Evolutionary conservation across 495 filamentous ascomycete species (phyloP).

Genomic region (Tetracladium setigerum): DNA sequence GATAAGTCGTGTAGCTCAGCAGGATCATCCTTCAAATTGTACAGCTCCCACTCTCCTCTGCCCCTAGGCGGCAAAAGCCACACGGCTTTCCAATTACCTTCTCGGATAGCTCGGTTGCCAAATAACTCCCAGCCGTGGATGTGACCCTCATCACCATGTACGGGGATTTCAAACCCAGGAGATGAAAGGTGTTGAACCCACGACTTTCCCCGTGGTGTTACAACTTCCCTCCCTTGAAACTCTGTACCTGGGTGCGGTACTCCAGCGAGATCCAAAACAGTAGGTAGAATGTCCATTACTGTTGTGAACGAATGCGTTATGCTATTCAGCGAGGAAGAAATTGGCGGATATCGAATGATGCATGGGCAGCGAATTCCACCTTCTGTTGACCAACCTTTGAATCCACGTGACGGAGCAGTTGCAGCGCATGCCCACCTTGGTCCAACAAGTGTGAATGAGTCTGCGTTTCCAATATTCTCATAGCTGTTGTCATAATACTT

Average conservation of each 20-base stretch:
- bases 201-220: slow-evolving; percentile 47
- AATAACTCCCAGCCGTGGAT: slow-evolving; percentile 33
- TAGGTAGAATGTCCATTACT: slow-evolving; percentile 57
- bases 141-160: slow-evolving; percentile 25
- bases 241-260: slow-evolving; percentile 48
- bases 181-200: slow-evolving; percentile 31
- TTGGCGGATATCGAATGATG: slow-evolving; percentile 40
- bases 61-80: slow-evolving; percentile 28
- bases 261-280: slow-evolving; percentile 54
- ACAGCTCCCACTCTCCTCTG: slow-evolving; percentile 28
- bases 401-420: slow-evolving; percentile 54
- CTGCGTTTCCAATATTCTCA: slow-evolving; percentile 52
- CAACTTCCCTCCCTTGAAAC: slow-evolving; percentile 50
- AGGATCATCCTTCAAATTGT: slow-evolving; percentile 30
- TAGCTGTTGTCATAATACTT: slow-evolving; percentile 58
- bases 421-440: slow-evolving; percentile 58
- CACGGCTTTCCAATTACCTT: slow-evolving; percentile 34
- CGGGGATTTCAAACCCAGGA: slow-evolving; percentile 15
- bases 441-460: slow-evolving; percentile 61
- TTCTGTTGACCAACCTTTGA: slow-evolving; percentile 57
- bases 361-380: slow-evolving; percentile 55
- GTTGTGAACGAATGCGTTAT: slow-evolving; percentile 52
- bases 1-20: slow-evolving; percentile 33
- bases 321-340: slow-evolving; percentile 15
- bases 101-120: slow-evolving; percentile 30